Evolutionary conservation across 2,329 filamentous ascomycete genomes (phyloP).

Genomic region (Didymella segeticola): DNA sequence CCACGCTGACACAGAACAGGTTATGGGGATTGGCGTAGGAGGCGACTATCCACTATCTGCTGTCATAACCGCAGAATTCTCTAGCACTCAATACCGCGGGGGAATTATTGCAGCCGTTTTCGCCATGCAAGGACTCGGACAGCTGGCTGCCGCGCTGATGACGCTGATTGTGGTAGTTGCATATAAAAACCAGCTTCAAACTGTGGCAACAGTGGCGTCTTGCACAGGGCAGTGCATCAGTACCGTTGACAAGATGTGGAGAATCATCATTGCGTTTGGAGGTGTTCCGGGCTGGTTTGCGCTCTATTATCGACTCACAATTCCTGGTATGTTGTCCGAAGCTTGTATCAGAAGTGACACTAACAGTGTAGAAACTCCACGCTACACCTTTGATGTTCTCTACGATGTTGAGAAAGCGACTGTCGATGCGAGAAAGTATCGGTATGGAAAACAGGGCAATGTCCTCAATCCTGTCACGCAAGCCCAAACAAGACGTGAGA

Average conservation of each 20-base stretch:
- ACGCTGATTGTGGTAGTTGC: conserved; percentile 75
- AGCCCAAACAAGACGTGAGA: conserved; percentile 58
- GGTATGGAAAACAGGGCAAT: conserved; percentile 65
- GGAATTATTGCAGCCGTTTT: conserved; percentile 90
- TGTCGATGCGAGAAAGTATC: conserved; percentile 76
- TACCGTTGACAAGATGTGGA: conserved; percentile 89
- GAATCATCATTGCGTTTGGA: conserved; percentile 79
- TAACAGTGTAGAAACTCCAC: conserved; percentile 70
- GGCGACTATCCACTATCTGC: conserved; percentile 71
- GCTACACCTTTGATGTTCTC: conserved; percentile 84
- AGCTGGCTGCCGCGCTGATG: conserved; percentile 76
- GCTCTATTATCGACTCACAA: conserved; percentile 85
- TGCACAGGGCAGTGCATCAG: conserved; percentile 70
- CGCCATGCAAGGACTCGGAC: conserved; percentile 85
- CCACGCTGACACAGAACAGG: not conserved
- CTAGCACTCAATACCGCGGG: conserved; percentile 83
- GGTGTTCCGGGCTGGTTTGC: conserved; percentile 81
- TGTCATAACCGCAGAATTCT: conserved; percentile 87
- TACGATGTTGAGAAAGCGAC: conserved; percentile 70
- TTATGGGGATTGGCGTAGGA: conserved; percentile 49
- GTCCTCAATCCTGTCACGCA: conserved; percentile 70
- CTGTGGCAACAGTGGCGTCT: conserved; percentile 57
- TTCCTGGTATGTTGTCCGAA: conserved; percentile 57
- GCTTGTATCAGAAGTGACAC: not conserved
- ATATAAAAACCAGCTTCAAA: conserved; percentile 69